phyloP scores from a whole-genome alignment of 2,329 filamentous ascomycete species.

The Diaporthe sp. region DNA sequence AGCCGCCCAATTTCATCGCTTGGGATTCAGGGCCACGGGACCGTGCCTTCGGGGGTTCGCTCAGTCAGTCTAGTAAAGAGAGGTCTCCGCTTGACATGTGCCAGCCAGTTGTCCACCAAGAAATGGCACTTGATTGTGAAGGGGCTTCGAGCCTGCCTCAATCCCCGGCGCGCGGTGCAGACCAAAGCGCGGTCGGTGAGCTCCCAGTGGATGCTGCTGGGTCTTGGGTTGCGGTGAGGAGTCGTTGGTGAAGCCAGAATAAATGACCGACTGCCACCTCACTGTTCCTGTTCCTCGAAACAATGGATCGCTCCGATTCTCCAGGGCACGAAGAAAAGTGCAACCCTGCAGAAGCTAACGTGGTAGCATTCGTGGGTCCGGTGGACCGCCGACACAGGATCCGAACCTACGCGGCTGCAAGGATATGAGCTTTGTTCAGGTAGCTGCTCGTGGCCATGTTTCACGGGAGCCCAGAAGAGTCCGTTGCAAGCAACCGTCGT shows the following conservation, averaged over 20 bases:
- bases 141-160: not conserved
- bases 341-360: constrained; percentile 27
- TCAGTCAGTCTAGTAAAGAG: not conserved
- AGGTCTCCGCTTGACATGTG: constrained; percentile 22
- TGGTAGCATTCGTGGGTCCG: constrained; percentile 19
- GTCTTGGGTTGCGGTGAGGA: constrained; percentile 28
- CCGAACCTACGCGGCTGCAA: constrained; percentile 28
- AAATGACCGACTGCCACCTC: constrained; percentile 24
- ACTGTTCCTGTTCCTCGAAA: constrained; percentile 21
- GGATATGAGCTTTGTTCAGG: constrained; percentile 20
- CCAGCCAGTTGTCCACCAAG: not conserved
- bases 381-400: constrained; percentile 10
- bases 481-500: constrained; percentile 10
- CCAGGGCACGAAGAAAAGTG: constrained; percentile 17
- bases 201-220: constrained; percentile 16
- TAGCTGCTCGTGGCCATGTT: constrained; percentile 23
- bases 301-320: constrained; percentile 22
- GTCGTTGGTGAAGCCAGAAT: constrained; percentile 21
- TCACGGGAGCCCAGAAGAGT: constrained; percentile 33
- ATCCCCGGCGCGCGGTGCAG: not conserved
- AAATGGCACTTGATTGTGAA: not conserved
- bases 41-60: constrained; percentile 12
- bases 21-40: constrained; percentile 5
- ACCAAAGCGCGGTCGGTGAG: constrained; percentile 24
- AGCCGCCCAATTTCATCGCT: constrained; percentile 7